Conservation (phyloP, 371 early-diverging fungal genomes). For the Apophysomyces trapeziformis region DNA sequence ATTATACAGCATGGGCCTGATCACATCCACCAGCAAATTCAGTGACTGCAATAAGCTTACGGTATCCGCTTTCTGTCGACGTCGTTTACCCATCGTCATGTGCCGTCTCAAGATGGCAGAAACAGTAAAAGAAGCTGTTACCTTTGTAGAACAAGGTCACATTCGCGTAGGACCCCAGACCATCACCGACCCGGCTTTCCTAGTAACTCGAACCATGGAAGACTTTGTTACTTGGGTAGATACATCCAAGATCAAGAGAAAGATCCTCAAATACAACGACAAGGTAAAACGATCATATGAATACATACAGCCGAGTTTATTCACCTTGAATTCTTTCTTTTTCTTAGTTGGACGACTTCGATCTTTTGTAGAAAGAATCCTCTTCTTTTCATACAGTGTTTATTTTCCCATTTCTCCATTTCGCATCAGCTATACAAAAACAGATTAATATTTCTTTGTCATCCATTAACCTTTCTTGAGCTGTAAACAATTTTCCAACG, state of each 20-base stretch:
- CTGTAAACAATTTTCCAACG: too few relatives aligned
- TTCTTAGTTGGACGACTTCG: slow-evolving; percentile 69
- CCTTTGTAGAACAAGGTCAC: slow-evolving; percentile 98
- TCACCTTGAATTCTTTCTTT: background rate
- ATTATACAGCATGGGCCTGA: slow-evolving; percentile 91
- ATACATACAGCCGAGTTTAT: background rate
- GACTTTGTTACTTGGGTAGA: slow-evolving; percentile 99
- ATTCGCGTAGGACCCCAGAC: slow-evolving; percentile 94
- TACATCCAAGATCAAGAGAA: slow-evolving; percentile 96
- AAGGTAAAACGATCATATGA: slow-evolving; percentile 60
- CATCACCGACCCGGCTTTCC: slow-evolving; percentile 90
- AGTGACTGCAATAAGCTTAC: slow-evolving; percentile 89
- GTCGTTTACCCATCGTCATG: slow-evolving; percentile 96
- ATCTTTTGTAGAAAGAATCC: slow-evolving; percentile 57
- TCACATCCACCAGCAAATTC: slow-evolving; percentile 85
- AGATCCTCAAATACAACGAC: slow-evolving; percentile 98
- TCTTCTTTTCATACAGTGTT: background rate
- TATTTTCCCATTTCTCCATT: background rate
- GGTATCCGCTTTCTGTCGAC: slow-evolving; percentile 92
- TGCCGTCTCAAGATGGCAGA: slow-evolving; percentile 96
- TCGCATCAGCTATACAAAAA: background rate
- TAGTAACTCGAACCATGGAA: slow-evolving; percentile 92
- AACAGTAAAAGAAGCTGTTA: slow-evolving; percentile 93
- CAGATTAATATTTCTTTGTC: too few relatives aligned
- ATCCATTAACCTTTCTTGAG: too few relatives aligned